Percentiles rank a stretch among this genome's conserved stretches.
Evolutionary conservation across 176 grass and related monocot species (phyloP).

Genomic region (Aegilops umbellulata): DNA sequence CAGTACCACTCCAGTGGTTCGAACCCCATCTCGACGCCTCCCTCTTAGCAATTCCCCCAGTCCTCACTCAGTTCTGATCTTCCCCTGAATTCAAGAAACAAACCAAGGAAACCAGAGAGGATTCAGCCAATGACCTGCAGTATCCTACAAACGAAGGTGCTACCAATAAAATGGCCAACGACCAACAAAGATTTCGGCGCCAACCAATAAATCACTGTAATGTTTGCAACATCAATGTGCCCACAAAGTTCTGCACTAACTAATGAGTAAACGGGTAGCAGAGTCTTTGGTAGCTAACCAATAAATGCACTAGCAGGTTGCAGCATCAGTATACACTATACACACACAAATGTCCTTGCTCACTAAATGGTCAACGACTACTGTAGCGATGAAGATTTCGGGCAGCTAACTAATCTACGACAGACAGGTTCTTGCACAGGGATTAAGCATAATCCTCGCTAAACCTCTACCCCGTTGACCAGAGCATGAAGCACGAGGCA

Average conservation of each 20-base stretch:
- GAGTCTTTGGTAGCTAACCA: not conserved
- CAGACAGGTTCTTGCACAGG: constrained; percentile 3
- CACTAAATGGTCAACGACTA: not conserved
- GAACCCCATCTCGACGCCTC: constrained; percentile 60
- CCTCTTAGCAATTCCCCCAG: constrained; percentile 1
- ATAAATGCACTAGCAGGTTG: not conserved
- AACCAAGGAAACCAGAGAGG: not conserved
- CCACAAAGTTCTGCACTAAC: not conserved
- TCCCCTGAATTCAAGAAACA: constrained; percentile 25
- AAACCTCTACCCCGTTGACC: not conserved
- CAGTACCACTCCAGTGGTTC: constrained; percentile 85
- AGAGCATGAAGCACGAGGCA: not conserved
- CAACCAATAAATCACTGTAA: not conserved
- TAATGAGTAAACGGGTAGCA: not conserved
- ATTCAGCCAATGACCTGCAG: constrained; percentile 1
- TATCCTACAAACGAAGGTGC: not conserved
- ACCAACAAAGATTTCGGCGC: not conserved
- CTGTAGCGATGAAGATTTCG: not conserved
- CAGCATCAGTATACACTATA: constrained; percentile 5
- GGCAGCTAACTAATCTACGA: not conserved
- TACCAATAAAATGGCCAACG: not conserved
- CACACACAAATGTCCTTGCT: not conserved
- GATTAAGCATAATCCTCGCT: not conserved
- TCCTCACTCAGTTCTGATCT: constrained; percentile 24
- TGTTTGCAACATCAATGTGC: constrained; percentile 1